Conservation (phyloP, 768 basidiomycete genomes). For the Royoungia palumana region DNA sequence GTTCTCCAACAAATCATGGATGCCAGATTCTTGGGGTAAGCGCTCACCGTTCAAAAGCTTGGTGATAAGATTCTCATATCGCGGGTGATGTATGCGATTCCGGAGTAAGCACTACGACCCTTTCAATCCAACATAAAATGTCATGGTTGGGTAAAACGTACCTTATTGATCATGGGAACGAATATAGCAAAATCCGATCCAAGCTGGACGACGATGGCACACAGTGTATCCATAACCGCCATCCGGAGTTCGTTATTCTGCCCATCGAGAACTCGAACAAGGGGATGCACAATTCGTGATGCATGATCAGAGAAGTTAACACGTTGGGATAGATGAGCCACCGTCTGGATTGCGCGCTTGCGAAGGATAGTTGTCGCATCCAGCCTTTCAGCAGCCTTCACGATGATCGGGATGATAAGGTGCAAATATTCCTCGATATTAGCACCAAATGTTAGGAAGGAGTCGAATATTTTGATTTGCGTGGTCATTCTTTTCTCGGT, state of each 20-base stretch:
- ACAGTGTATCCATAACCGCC: constrained; percentile 90
- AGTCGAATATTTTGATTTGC: constrained; percentile 90
- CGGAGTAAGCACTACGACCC: constrained; percentile 62
- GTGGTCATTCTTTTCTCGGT: constrained; percentile 74
- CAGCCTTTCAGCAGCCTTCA: constrained; percentile 82
- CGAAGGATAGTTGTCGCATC: constrained; percentile 74
- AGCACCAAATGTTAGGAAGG: constrained; percentile 90
- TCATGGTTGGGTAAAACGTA: constrained; percentile 24
- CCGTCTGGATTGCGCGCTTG: constrained; percentile 86
- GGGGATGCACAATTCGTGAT: constrained; percentile 92
- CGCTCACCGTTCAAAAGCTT: constrained; percentile 91
- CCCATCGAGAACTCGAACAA: constrained; percentile 79
- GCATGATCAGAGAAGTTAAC: constrained; percentile 99
- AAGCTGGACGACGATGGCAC: constrained; percentile 87
- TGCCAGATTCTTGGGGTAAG: constrained; percentile 78
- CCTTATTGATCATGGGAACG: constrained; percentile 96
- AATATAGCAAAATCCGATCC: constrained; percentile 98
- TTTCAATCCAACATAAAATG: background rate
- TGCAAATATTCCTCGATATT: constrained; percentile 98
- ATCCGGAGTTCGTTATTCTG: constrained; percentile 75
- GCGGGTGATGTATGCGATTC: constrained; percentile 72
- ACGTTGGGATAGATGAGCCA: constrained; percentile 83
- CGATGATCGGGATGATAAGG: constrained; percentile 92
- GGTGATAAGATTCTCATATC: constrained; percentile 84
- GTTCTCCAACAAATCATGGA: constrained; percentile 68